Conservation (phyloP, 768 basidiomycete species). For the Hebeloma cylindrosporum region DNA sequence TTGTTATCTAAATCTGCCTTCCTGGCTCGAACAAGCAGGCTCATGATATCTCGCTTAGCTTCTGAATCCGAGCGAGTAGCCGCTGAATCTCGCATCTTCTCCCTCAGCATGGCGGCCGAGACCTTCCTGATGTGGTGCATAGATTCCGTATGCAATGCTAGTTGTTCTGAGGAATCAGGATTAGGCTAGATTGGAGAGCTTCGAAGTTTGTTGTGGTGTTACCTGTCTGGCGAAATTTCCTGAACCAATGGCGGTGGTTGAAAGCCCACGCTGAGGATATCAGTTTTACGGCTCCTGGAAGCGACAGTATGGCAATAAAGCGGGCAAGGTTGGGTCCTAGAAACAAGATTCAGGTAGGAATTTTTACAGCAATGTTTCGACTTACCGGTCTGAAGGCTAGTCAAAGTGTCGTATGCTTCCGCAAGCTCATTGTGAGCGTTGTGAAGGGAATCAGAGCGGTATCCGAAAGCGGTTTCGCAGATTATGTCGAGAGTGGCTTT, state of each 20-base stretch:
- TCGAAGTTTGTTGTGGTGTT: conserved; percentile 5
- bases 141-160: conserved; percentile 31
- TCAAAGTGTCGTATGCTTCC: conserved; percentile 43
- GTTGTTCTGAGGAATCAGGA: conserved; percentile 13
- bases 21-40: conserved; percentile 40
- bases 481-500: conserved; percentile 56
- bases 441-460: conserved; percentile 43
- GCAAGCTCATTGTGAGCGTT: conserved; percentile 48
- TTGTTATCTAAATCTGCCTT: conserved; percentile 34
- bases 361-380: neutral
- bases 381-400: conserved; percentile 40
- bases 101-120: conserved; percentile 39
- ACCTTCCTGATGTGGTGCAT: conserved; percentile 45
- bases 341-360: conserved; percentile 18
- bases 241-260: conserved; percentile 29
- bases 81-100: conserved; percentile 37
- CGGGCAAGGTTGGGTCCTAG: conserved; percentile 32
- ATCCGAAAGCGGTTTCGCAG: conserved; percentile 50
- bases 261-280: conserved; percentile 37
- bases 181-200: neutral
- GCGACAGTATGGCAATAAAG: conserved; percentile 33
- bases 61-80: conserved; percentile 32
- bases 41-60: conserved; percentile 53
- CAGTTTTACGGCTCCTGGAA: conserved; percentile 37
- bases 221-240: conserved; percentile 18